Evolutionary conservation across 75 land plant genomes (phyloP), one percentile per base, ranked within the genome.

Genomic region (Azolla pinnata): DNA sequence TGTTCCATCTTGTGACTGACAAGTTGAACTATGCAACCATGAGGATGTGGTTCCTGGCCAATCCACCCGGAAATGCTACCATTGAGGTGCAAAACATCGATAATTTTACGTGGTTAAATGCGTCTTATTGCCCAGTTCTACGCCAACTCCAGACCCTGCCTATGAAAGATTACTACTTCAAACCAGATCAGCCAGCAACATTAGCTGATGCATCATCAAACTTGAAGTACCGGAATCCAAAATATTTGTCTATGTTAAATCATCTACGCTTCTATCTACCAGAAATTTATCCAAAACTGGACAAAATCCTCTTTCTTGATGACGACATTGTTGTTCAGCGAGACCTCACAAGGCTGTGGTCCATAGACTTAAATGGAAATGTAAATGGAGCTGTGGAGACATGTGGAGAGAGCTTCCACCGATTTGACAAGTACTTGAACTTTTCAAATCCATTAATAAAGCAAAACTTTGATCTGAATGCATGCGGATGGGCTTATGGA

Each of bases 251-350:
- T 17, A 44, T 57, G 33, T 67, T 85, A 31, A 79, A 81, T 51
- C 80, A 85, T 60, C 75, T 85, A n/a, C 85, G 90, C 1, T 86
- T 86, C 56, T 82, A 82, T 63, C 59, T 86, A 8, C 90, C 90
- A 24, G 76, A 86, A 46, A 2, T 86, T 9, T 86, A 76, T 60
- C 85, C 85, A 14, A 19, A 18, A 24, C 46, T 82, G 65, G 51
- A 79, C 23, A 82, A 82, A 54, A 60, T 86, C 51, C 56, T 82
- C 29, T 65, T 86, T 34, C 64, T 86, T 38, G 85, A 82, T 34
- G 81, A 82, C 70, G 85, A 82, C 69, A 82, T 82, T 50, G 90
- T 86, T 5, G 85, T 86, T 33, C 76, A 74, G 60, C 58, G 57
- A 32, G 85, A 82, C 64, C 49, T 86, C 4, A 47, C 45, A 0